Conservation (phyloP, 352 stramenopile genomes). For the Phytophthora cajani region DNA sequence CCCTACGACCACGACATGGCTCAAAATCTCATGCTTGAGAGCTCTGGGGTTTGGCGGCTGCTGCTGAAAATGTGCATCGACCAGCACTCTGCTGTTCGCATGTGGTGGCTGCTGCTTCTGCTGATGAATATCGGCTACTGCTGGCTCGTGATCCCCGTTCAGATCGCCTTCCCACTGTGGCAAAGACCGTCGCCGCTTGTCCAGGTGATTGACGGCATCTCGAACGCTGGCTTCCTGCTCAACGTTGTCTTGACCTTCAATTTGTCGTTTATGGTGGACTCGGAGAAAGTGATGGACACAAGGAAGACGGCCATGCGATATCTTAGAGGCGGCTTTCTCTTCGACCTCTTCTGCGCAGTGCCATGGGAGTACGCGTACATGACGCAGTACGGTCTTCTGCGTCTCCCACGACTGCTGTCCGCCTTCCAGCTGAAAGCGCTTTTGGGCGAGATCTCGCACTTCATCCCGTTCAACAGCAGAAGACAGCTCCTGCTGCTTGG, state of each 20-base stretch:
- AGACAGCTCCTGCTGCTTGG: not conserved
- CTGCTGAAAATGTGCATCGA: conserved; percentile 2
- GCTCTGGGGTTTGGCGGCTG: not conserved
- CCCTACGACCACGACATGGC: not conserved
- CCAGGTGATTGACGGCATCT: not conserved
- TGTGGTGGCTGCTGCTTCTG: not conserved
- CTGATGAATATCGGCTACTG: not conserved
- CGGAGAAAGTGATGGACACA: not conserved
- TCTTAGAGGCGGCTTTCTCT: not conserved
- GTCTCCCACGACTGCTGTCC: not conserved
- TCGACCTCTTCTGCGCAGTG: not conserved
- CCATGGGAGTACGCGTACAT: not conserved
- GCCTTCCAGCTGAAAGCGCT: not conserved
- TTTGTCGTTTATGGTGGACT: not conserved
- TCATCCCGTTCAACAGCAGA: not conserved
- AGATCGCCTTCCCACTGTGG: not conserved
- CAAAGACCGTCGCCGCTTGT: not conserved
- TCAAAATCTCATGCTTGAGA: not conserved
- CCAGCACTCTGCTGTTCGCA: not conserved
- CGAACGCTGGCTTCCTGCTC: not conserved
- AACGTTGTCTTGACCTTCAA: not conserved
- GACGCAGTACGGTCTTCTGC: not conserved
- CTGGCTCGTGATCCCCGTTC: not conserved
- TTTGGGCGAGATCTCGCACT: not conserved
- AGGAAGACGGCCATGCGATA: not conserved